These are phyloP conservation scores for Eremothecium gossypii DNA, from an alignment of 1,139 yeast species.

Conservation along the genomic window DNA sequence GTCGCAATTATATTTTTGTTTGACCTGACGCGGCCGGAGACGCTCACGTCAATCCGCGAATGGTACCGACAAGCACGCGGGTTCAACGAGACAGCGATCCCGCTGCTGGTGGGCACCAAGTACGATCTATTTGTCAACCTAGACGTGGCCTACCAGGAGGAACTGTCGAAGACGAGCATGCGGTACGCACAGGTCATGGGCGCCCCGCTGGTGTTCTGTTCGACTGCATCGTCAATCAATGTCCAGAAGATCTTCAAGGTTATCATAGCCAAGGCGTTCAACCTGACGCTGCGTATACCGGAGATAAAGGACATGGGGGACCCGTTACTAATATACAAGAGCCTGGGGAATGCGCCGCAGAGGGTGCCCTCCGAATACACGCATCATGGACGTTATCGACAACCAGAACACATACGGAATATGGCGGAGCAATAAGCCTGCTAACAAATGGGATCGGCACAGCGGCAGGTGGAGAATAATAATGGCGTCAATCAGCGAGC, in stretches of 20 bases:
- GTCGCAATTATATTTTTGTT: constrained; percentile 89
- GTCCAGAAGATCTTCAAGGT: constrained; percentile 92
- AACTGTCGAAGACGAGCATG: constrained; percentile 76
- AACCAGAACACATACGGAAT: constrained; percentile 1
- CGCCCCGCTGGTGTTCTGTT: constrained; percentile 82
- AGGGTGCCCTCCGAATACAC: constrained; percentile 6
- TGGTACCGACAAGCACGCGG: constrained; percentile 96
- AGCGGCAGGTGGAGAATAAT: too few species aligned
- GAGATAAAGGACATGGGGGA: constrained; percentile 81
- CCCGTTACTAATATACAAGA: constrained; percentile 69
- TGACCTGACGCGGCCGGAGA: constrained; percentile 80
- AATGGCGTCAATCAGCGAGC: too few species aligned
- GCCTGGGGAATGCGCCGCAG: constrained; percentile 18
- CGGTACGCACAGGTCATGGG: constrained; percentile 88
- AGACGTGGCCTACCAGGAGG: constrained; percentile 74
- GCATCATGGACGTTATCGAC: constrained; percentile 1
- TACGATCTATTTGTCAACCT: constrained; percentile 80
- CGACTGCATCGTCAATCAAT: constrained; percentile 87
- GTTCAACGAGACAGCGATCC: constrained; percentile 84
- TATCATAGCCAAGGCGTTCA: constrained; percentile 86
- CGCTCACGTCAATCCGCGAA: constrained; percentile 78
- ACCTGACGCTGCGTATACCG: constrained; percentile 71
- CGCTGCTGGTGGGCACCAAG: constrained; percentile 88
- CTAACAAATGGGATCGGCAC: neutral
- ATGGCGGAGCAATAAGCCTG: neutral